Evolutionary conservation across 2,329 filamentous ascomycete species (phyloP), one percentile per base, ranked within the genome.

Genomic region (Fusarium sp.): DNA sequence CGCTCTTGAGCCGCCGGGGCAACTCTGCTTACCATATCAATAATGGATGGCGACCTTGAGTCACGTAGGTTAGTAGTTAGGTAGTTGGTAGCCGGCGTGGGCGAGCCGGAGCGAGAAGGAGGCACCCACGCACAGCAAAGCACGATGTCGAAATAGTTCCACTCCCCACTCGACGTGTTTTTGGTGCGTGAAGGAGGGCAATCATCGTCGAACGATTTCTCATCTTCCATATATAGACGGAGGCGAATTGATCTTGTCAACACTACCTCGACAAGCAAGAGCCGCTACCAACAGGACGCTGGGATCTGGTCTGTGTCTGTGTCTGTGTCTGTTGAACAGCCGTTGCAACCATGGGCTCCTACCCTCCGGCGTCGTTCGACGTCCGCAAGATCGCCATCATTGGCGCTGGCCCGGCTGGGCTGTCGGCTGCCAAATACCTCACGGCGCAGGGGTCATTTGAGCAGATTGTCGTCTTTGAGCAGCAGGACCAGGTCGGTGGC

Each of bases 381-480:
- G 87, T 93, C 58, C 87, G 87, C 69, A 89, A 83, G 54, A 87
- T 98, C 73, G 94, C 93, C 74, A 87, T 98, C 69, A 90, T 98
- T 74, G 95, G 95, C 24, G 95, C 93, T 11, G 95, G 95, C 0
- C 93, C 95, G 0, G 90, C 89, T 71, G 95, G 96, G 6, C 86
- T 98, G 5, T 90, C 92, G 29, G 91, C 93, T 27, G 94, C 94
- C 62, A 96, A 94, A 87, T 95, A 95, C 79, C 87, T 98, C 20
- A 81, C 89, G 13, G 94, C 93, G 1, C 94, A 92, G 87, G 79
- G 85, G 40, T 74, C 81, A 1, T 96, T 96, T 78, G 84, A 90
- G 14, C 88, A 86, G 34, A 91, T 98, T 69, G 89, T 91, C 69
- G 83, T 98, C 42, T 97, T 93, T 78, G 96, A 98, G 82, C 94